Evolutionary conservation across 192 early-diverging fungal genomes (phyloP).

Genomic region (Chytriomyces confervae): DNA sequence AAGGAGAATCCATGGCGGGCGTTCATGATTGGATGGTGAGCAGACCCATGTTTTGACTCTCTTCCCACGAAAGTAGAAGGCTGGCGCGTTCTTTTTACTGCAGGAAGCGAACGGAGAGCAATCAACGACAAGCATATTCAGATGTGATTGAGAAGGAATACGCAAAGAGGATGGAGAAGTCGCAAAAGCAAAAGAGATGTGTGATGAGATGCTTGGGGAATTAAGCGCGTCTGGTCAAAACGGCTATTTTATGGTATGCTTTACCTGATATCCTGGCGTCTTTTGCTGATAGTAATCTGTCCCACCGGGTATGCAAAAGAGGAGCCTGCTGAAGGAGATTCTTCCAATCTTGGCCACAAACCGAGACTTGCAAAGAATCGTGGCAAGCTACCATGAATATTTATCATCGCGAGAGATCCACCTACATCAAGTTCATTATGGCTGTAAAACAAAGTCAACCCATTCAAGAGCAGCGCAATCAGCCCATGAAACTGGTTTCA

Average conservation of each 20-base stretch:
- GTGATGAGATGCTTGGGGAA: constrained; percentile 65
- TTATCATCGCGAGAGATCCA: not conserved
- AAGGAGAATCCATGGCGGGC: too few species aligned
- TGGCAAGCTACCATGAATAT: constrained; percentile 14
- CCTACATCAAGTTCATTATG: too few species aligned
- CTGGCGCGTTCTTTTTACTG: too few species aligned
- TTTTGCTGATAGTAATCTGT: too few species aligned
- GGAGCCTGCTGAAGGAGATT: constrained; percentile 29
- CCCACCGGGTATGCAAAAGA: constrained; percentile 13
- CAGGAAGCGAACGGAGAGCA: too few species aligned
- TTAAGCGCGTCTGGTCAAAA: not conserved
- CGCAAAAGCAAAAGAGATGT: constrained; percentile 69
- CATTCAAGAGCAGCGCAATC: constrained; percentile 18
- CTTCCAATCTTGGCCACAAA: constrained; percentile 34
- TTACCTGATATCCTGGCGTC: too few species aligned
- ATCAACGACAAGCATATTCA: too few species aligned
- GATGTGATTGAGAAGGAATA: too few species aligned
- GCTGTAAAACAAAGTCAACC: constrained; percentile 22
- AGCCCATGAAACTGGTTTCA: constrained; percentile 40
- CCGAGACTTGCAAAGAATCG: constrained; percentile 11
- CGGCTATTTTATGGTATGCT: too few species aligned
- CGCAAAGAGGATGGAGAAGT: constrained; percentile 67
- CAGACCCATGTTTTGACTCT: too few species aligned
- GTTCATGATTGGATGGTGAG: too few species aligned
- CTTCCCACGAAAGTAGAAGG: too few species aligned